A percentile compares a stretch with the other conserved stretches of the same genome.
Conservation (phyloP, 108 stramenopile species). For the Nannochloropsis gaditana region DNA sequence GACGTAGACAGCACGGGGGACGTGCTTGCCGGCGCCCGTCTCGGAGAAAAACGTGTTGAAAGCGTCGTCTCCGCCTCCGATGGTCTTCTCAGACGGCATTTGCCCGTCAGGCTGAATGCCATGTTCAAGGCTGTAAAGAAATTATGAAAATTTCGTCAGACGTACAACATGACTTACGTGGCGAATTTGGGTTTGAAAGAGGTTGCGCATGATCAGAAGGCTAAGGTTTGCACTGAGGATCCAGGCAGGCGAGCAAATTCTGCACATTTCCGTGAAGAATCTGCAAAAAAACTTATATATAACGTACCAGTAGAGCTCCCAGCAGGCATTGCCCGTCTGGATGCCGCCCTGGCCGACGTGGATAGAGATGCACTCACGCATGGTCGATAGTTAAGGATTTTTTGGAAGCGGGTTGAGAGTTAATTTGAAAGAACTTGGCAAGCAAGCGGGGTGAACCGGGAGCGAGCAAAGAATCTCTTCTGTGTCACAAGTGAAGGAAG, state of each 20-base stretch:
- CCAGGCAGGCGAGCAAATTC: background rate
- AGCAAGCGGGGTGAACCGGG: constrained; percentile 12
- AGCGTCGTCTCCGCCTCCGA: constrained; percentile 64
- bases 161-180: too few species aligned
- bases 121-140: constrained; percentile 82
- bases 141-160: too few species aligned
- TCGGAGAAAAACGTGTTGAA: constrained; percentile 95
- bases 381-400: constrained; percentile 31
- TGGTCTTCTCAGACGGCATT: constrained; percentile 74
- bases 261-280: background rate
- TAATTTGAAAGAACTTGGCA: background rate
- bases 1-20: constrained; percentile 92
- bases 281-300: too few species aligned
- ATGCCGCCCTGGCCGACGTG: constrained; percentile 83
- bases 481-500: background rate
- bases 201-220: too few species aligned
- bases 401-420: background rate
- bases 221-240: too few species aligned
- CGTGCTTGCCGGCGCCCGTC: constrained; percentile 92
- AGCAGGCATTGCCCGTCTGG: constrained; percentile 88
- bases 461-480: constrained; percentile 18
- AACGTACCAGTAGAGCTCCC: constrained; percentile 67
- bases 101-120: constrained; percentile 90
- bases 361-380: constrained; percentile 63
- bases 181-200: too few species aligned